phyloP scores from a whole-genome alignment of 169 alveolate species.

The Theileria equi region DNA sequence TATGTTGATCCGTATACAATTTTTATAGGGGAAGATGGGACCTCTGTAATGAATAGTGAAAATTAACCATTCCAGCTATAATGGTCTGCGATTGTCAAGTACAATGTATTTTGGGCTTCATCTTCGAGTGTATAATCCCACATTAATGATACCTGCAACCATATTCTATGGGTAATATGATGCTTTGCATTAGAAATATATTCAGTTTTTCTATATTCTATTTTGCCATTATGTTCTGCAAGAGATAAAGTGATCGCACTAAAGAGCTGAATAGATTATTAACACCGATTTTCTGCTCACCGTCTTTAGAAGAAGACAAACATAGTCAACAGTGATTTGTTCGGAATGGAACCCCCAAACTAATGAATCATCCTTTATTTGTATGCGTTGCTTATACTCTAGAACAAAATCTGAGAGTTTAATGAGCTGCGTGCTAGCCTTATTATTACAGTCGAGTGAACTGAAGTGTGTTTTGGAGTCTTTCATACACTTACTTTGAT shows the following conservation, averaged over 20 bases:
- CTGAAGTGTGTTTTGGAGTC: neutral
- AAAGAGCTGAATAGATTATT: slow-evolving; percentile 8
- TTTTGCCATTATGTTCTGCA: slow-evolving; percentile 39
- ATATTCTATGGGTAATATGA: slow-evolving; percentile 72
- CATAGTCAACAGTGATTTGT: slow-evolving; percentile 24
- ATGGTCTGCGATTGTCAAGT: slow-evolving; percentile 73
- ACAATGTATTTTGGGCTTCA: slow-evolving; percentile 59
- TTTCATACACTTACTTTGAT: slow-evolving; percentile 9
- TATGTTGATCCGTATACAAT: slow-evolving; percentile 57
- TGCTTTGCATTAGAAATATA: slow-evolving; percentile 71
- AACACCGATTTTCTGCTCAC: slow-evolving; percentile 1
- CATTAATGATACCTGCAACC: slow-evolving; percentile 71
- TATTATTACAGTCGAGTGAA: slow-evolving; percentile 52
- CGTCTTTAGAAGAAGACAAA: slow-evolving; percentile 35
- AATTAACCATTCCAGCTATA: slow-evolving; percentile 68
- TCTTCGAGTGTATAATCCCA: slow-evolving; percentile 66
- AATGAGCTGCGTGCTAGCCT: slow-evolving; percentile 56
- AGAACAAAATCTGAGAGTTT: slow-evolving; percentile 63
- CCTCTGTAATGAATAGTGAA: neutral
- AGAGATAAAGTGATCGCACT: slow-evolving; percentile 34
- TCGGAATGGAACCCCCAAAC: slow-evolving; percentile 56
- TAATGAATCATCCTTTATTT: slow-evolving; percentile 61
- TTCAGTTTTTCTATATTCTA: slow-evolving; percentile 68
- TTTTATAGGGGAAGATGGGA: slow-evolving; percentile 50
- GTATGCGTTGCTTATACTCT: slow-evolving; percentile 67